These are phyloP conservation scores for Pseudocercospora musae DNA, from an alignment of 2,329 filamentous ascomycete species.

Conservation along the genomic window DNA sequence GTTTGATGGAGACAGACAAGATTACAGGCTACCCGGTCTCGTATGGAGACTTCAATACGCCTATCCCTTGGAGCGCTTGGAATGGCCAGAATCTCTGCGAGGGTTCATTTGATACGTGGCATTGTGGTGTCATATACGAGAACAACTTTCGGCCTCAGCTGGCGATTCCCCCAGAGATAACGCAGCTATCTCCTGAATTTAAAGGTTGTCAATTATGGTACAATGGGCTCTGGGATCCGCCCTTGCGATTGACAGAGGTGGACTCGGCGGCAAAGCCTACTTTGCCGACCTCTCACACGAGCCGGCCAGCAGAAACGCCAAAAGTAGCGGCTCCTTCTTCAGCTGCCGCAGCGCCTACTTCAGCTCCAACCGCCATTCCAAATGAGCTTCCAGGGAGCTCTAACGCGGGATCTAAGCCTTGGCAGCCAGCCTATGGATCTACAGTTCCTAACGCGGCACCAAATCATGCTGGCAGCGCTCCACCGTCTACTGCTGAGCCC, in stretches of 20 bases:
- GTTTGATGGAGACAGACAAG: slow-evolving; percentile 21
- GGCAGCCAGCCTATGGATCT: neutral
- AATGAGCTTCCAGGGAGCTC: slow-evolving; percentile 7
- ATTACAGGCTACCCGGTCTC: slow-evolving; percentile 31
- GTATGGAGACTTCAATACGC: slow-evolving; percentile 31
- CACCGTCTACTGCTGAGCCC: neutral
- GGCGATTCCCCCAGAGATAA: slow-evolving; percentile 31
- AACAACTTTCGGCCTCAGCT: slow-evolving; percentile 26
- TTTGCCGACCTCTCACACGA: slow-evolving; percentile 2
- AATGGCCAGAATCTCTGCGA: slow-evolving; percentile 26
- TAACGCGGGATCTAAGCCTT: neutral
- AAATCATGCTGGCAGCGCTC: neutral
- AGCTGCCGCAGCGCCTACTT: slow-evolving; percentile 12
- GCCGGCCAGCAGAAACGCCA: neutral
- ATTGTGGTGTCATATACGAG: slow-evolving; percentile 29
- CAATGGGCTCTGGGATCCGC: slow-evolving; percentile 32
- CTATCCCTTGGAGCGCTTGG: slow-evolving; percentile 32
- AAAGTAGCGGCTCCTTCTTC: slow-evolving; percentile 12
- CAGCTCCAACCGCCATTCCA: slow-evolving; percentile 17
- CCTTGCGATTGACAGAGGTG: slow-evolving; percentile 22
- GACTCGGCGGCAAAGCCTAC: slow-evolving; percentile 18
- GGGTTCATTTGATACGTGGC: slow-evolving; percentile 7
- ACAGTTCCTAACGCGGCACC: neutral
- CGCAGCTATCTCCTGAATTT: slow-evolving; percentile 27
- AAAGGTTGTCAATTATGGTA: slow-evolving; percentile 30